Evolutionary conservation across 257 asterid genomes (phyloP).

Genomic region (Penstemon barbatus): DNA sequence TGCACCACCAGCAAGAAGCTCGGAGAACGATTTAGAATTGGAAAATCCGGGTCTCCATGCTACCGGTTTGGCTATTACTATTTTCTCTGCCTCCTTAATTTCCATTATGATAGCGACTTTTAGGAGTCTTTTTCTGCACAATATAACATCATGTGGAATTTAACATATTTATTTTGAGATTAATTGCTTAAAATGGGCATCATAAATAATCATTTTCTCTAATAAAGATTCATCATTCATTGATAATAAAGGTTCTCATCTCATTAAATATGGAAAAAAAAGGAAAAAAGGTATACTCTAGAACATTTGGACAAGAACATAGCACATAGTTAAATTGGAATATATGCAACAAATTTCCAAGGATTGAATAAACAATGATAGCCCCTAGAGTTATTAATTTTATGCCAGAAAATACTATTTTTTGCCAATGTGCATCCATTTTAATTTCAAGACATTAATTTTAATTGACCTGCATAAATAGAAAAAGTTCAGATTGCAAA

Average conservation of each 20-base stretch:
- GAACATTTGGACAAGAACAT: neutral
- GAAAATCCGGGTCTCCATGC: constrained; percentile 70
- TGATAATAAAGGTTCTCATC: neutral
- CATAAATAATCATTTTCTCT: neutral
- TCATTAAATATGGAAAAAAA: neutral
- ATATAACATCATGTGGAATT: constrained; percentile 17
- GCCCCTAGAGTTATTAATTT: neutral
- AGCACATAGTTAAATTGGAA: neutral
- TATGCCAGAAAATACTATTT: constrained; percentile 1
- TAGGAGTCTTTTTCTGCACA: constrained; percentile 30
- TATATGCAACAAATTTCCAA: constrained; percentile 1
- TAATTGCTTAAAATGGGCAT: constrained; percentile 10
- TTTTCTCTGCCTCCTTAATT: constrained; percentile 46
- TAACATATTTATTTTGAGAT: constrained; percentile 1
- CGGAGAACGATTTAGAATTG: constrained; percentile 49
- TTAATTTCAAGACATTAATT: constrained; percentile 3
- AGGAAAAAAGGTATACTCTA: too few relatives aligned
- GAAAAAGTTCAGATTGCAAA: constrained; percentile 22
- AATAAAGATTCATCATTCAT: neutral
- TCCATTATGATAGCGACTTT: constrained; percentile 41
- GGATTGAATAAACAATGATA: constrained; percentile 9
- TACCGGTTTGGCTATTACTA: constrained; percentile 71
- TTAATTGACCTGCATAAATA: constrained; percentile 9
- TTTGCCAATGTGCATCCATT: constrained; percentile 30
- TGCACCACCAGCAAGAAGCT: constrained; percentile 49